These are phyloP conservation scores for Auriscalpium vulgare DNA, from an alignment of 768 basidiomycete species.

Conservation along the genomic window DNA sequence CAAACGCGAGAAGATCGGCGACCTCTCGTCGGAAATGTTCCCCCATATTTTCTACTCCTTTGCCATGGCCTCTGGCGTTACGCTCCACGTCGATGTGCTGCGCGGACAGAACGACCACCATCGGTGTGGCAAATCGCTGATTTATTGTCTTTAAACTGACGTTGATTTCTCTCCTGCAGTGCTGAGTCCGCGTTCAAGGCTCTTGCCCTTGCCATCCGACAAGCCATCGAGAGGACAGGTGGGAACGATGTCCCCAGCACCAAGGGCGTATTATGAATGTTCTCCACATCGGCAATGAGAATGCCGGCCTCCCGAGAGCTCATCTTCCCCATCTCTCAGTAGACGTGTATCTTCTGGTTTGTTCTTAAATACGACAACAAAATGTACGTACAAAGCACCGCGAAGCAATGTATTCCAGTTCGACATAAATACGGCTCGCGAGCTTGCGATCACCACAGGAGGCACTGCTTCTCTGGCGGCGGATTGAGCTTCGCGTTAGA, in stretches of 20 bases:
- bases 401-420: too few species aligned
- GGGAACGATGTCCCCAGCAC: slow-evolving; percentile 91
- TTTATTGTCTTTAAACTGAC: not conserved
- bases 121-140: slow-evolving; percentile 45
- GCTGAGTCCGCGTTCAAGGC: slow-evolving; percentile 99
- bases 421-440: not conserved
- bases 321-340: too few species aligned
- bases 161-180: slow-evolving; percentile 32
- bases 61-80: slow-evolving; percentile 91
- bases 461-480: slow-evolving; percentile 68
- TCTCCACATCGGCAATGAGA: too few species aligned
- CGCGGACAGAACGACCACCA: slow-evolving; percentile 98
- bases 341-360: too few species aligned
- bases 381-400: too few species aligned
- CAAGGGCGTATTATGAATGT: slow-evolving; percentile 75
- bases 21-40: slow-evolving; percentile 95
- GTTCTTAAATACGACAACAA: not conserved
- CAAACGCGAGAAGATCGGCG: slow-evolving; percentile 87
- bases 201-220: slow-evolving; percentile 85
- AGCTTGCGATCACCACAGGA: slow-evolving; percentile 49
- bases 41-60: slow-evolving; percentile 97
- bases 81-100: slow-evolving; percentile 89
- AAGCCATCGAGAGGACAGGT: slow-evolving; percentile 89
- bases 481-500: slow-evolving; percentile 78
- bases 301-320: too few species aligned